Base-by-base conservation (phyloP, 2,329 filamentous ascomycete genomes). In the Sporothrix dimorphospora region DNA sequence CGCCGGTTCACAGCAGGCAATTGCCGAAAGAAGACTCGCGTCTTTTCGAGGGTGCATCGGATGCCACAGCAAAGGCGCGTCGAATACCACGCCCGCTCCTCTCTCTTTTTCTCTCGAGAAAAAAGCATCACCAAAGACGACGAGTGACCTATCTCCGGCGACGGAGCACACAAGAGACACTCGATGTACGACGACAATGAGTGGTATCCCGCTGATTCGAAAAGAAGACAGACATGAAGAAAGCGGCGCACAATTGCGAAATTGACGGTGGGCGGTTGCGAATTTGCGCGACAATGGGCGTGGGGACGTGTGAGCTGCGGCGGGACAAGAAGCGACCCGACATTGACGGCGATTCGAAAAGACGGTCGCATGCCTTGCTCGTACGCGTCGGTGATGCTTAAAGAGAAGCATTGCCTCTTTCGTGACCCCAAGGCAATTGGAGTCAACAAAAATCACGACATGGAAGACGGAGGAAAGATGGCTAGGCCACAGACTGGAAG, bases 11-110 rank as follows among this genome's bases (percentile, higher is more conserved):
- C n/a, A 27, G 38, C 38, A 9, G 59, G 21, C n/a, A 65, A 21
- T 27, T 27, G 38, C 14, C 59, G 59, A n/a, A 63, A 63, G 59
- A 63, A 45, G 59, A 63, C 59, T 45, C 11, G 38, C 34, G 57
- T 21, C 34, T 21, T 3, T 19, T 9, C 8, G 57, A 61, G 34
- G 57, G 12, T 61, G 55, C 7, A 59, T 19, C 55, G 34, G 55
- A 38, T 21, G 57, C 34, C n/a, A 27, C 5, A 53, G 49, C 49
- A 14, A 24, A 53, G 9, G 21, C 49, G 21, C 21, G 49, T 53
- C n/a, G 11, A 24, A 53, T 53, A n/a, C 9, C 49, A 53, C 14
- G 45, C 9, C 49, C 53, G 16, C 24, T 57, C 27, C 9, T 42
- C 34, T 42, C 8, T 14, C 34, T 12, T 34, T 42, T 42, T 38